These are phyloP conservation scores for Daldinia sp. DNA, from an alignment of 2,329 filamentous ascomycete genomes.

Conservation along the genomic window DNA sequence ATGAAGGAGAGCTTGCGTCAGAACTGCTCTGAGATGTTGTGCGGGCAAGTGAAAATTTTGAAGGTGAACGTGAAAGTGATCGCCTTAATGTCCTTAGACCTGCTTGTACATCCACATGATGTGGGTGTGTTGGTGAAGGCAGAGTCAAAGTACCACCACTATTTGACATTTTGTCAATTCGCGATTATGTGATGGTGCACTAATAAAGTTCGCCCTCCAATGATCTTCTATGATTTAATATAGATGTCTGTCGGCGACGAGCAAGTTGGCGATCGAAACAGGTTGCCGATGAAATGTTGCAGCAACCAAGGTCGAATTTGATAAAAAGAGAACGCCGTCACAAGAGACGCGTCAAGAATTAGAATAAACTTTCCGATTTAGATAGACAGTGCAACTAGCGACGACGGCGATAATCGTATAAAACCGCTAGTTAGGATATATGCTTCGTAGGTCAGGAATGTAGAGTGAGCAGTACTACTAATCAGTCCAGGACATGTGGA, in stretches of 20 bases:
- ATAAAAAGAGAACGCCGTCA: not conserved
- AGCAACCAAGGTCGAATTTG: no score
- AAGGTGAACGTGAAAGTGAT: slow-evolving; percentile 92
- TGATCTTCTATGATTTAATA: not conserved
- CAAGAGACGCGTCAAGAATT: not conserved
- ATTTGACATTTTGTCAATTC: slow-evolving; percentile 41
- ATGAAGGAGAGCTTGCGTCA: slow-evolving; percentile 56
- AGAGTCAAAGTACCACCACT: slow-evolving; percentile 77
- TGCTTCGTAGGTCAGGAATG: slow-evolving; percentile 40
- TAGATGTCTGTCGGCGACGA: not conserved
- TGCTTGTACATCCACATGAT: slow-evolving; percentile 79
- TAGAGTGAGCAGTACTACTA: slow-evolving; percentile 34
- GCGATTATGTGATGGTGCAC: not conserved
- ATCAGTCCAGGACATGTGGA: slow-evolving; percentile 41
- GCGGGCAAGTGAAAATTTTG: slow-evolving; percentile 76
- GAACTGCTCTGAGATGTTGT: slow-evolving; percentile 56
- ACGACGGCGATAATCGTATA: slow-evolving; percentile 35
- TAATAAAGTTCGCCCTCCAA: not conserved
- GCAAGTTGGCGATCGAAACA: not conserved
- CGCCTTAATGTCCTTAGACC: slow-evolving; percentile 84
- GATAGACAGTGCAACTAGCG: slow-evolving; percentile 36
- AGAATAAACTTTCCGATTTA: slow-evolving; percentile 18
- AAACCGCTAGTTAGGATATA: slow-evolving; percentile 24
- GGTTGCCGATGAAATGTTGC: not conserved
- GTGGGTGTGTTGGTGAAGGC: slow-evolving; percentile 83